Evolutionary conservation across 2,329 filamentous ascomycete species (phyloP).

Genomic region (Fusarium sp.): DNA sequence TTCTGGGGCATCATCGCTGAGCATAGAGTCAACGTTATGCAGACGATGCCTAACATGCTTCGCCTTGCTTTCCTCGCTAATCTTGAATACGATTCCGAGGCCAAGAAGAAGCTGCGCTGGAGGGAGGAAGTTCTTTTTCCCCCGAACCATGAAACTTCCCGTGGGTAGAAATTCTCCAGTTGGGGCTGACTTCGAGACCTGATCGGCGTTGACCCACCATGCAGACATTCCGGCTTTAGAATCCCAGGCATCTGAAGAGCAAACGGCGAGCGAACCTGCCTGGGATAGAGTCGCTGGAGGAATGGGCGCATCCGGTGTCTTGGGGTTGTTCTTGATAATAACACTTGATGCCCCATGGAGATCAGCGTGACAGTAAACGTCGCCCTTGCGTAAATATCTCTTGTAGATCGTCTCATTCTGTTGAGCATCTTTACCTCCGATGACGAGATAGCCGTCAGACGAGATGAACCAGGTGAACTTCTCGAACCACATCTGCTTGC

Average conservation of each 20-base stretch:
- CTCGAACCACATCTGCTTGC: constrained; percentile 94
- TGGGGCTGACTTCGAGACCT: constrained; percentile 88
- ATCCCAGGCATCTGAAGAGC: constrained; percentile 93
- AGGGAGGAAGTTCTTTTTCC: constrained; percentile 92
- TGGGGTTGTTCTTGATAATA: constrained; percentile 89
- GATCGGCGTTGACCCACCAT: constrained; percentile 94
- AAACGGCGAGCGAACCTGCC: constrained; percentile 87
- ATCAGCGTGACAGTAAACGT: constrained; percentile 93
- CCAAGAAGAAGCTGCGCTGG: constrained; percentile 91
- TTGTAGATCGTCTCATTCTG: constrained; percentile 96
- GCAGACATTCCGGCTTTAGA: constrained; percentile 96
- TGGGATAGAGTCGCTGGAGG: constrained; percentile 93
- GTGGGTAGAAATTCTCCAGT: constrained; percentile 85
- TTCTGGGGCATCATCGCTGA: constrained; percentile 28
- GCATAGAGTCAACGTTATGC: constrained; percentile 46
- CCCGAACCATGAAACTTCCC: constrained; percentile 85
- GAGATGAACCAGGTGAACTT: constrained; percentile 98
- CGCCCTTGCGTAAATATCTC: constrained; percentile 87
- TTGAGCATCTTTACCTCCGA: constrained; percentile 89
- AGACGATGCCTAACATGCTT: constrained; percentile 81
- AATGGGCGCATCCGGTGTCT: constrained; percentile 85
- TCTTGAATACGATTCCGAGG: constrained; percentile 88
- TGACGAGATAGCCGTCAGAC: constrained; percentile 92
- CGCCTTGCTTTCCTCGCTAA: constrained; percentile 89
- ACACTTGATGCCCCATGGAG: constrained; percentile 87